Conservation (phyloP, 2,329 filamentous ascomycete species). For the Pestalotiopsis sp. region DNA sequence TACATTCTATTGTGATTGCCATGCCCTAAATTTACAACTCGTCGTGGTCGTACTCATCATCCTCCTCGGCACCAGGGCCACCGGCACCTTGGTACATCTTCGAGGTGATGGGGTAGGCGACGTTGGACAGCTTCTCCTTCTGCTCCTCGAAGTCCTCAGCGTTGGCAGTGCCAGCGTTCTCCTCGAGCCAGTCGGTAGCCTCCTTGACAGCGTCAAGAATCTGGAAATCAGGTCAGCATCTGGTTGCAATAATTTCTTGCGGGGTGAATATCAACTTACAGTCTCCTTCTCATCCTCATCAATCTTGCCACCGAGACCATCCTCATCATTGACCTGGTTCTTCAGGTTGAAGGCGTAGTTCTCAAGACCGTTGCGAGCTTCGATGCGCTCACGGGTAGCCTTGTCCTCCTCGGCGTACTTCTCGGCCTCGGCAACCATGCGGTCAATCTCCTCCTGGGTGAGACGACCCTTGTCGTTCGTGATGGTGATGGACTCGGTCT, state of each 20-base stretch:
- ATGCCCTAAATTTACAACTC: constrained; percentile 65
- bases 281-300: constrained; percentile 98
- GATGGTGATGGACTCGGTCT: constrained; percentile 96
- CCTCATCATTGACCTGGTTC: constrained; percentile 98
- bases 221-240: constrained; percentile 45
- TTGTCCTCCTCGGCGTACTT: constrained; percentile 99
- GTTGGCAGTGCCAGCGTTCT: constrained; percentile 83
- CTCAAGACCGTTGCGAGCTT: constrained; percentile 94
- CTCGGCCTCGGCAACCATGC: constrained; percentile 98
- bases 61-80: constrained; percentile 68
- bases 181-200: constrained; percentile 92
- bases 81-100: constrained; percentile 82
- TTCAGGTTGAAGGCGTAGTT: constrained; percentile 99
- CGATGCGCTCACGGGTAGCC: constrained; percentile 94
- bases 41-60: constrained; percentile 72
- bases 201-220: constrained; percentile 97
- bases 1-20: constrained; percentile 12
- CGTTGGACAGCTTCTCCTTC: constrained; percentile 97
- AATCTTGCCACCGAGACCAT: constrained; percentile 97
- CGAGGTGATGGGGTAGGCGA: constrained; percentile 98
- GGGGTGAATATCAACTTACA: constrained; percentile 50
- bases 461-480: constrained; percentile 99
- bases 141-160: constrained; percentile 99
- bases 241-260: constrained; percentile 1
- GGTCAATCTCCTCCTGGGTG: constrained; percentile 95